Evolutionary conservation across 2,329 filamentous ascomycete species (phyloP), one percentile per base, ranked within the genome.

Genomic region (Lasiodiplodia theobromae): DNA sequence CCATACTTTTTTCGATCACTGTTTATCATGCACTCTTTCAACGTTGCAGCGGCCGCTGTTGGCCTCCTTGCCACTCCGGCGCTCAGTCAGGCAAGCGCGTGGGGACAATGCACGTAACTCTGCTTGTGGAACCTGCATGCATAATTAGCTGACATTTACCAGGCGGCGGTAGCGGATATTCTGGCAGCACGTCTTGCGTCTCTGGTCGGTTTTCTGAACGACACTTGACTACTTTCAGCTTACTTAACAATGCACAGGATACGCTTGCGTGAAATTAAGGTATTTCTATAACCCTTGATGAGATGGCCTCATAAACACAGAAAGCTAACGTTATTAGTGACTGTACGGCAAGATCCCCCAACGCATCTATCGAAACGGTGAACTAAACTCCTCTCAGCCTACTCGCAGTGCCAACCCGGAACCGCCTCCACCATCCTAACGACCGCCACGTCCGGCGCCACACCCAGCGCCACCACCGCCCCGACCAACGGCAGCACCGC

Each of bases 371-470:
- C 28, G 70, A 74, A 62, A 74, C 57, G 10, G 23, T 44, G 6
- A 25, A 18, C 37, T 40, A 25, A 53, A 6, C 38, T 28, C 2
- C 54, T 12, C 14, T 62, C 71, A 65, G 62, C 75, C 68, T 81
- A 81, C 68, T 77, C 75, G 5, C 80, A 83, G 77, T 82, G 80
- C 67, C 75, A 82, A 56, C 81, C 80, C 7, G 79, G 78, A 28
- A 65, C 49, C 31, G 62, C 66, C 28, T 69, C 52, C 14, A 54
- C 63, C 8, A 23, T 49, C n/a, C 10, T 53, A 1, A 54, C 73
- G 56, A 47, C 71, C 37, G 49, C 71, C 68, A 49, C 65, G 47
- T 37, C 71, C 60, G 52, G 71, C 58, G 67, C 74, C 64, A 58
- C 58, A 18, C 69, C 72, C 18, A 67, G 54, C 58, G 70, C 73